Conservation (phyloP, 1,139 yeast species). For the Diutina pseudorugosa region DNA sequence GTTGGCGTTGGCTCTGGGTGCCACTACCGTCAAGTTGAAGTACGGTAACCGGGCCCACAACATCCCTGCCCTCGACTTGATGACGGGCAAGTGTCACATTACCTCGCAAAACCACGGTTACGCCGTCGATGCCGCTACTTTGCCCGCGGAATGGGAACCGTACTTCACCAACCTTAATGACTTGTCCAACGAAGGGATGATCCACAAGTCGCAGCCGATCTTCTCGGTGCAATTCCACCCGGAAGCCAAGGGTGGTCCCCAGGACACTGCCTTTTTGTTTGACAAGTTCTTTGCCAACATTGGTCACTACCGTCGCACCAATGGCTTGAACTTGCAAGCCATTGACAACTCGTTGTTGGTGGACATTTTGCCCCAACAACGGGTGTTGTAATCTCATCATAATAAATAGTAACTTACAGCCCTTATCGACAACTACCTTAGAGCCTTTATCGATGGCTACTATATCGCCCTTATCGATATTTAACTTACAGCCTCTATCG, state of each 20-base stretch:
- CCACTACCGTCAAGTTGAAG: constrained; percentile 81
- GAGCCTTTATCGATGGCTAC: no score
- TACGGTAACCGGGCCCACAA: constrained; percentile 98
- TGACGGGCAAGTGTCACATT: constrained; percentile 88
- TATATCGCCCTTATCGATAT: no score
- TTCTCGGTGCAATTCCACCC: constrained; percentile 98
- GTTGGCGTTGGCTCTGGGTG: constrained; percentile 89
- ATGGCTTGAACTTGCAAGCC: constrained; percentile 32
- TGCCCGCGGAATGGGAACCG: constrained; percentile 68
- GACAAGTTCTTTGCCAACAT: constrained; percentile 79
- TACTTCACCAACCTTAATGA: constrained; percentile 90
- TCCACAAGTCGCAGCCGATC: constrained; percentile 72
- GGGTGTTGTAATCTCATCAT: constrained; percentile 30
- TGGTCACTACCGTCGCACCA: constrained; percentile 27
- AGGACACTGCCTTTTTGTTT: constrained; percentile 80
- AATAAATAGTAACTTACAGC: no score
- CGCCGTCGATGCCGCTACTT: constrained; percentile 78
- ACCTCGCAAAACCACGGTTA: constrained; percentile 98
- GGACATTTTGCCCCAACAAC: constrained; percentile 74
- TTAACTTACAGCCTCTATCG: no score
- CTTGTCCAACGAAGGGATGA: constrained; percentile 95
- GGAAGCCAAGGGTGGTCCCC: constrained; percentile 98
- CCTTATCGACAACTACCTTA: no score
- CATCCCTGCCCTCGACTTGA: constrained; percentile 85
- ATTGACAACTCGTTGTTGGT: constrained; percentile 49